phyloP scores from a whole-genome alignment of 768 basidiomycete genomes.

The Chalciporus pseudorubinellus region DNA sequence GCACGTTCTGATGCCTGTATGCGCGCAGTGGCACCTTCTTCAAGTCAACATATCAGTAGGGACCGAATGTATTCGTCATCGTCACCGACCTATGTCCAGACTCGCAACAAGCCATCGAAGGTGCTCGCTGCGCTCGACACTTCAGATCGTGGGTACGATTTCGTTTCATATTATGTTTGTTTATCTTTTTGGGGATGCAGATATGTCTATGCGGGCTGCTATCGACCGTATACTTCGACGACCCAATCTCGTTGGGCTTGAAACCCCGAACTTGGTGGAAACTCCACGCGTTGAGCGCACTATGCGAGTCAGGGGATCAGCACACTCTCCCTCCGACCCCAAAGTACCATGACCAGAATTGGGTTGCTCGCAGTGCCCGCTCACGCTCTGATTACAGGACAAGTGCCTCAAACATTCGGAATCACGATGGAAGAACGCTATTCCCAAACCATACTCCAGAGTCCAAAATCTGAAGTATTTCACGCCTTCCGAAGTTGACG shows the following conservation, averaged over 20 bases:
- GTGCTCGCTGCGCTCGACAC: slow-evolving; percentile 25
- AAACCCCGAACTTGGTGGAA: neutral
- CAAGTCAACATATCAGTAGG: neutral
- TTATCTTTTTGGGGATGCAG: slow-evolving; percentile 13
- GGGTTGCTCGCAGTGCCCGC: neutral
- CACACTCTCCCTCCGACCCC: neutral
- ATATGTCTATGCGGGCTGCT: slow-evolving; percentile 29
- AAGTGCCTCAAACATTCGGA: neutral
- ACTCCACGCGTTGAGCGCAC: neutral
- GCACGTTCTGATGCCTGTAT: slow-evolving; percentile 13
- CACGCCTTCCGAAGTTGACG: neutral
- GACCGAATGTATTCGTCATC: slow-evolving; percentile 6
- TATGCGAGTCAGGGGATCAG: neutral
- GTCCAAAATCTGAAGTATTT: neutral
- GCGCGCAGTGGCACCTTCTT: neutral
- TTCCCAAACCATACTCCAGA: neutral
- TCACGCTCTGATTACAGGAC: slow-evolving; percentile 13
- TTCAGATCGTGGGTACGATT: slow-evolving; percentile 25
- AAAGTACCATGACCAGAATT: slow-evolving; percentile 12
- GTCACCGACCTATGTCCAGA: slow-evolving; percentile 3
- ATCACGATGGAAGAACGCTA: neutral
- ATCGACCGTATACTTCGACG: slow-evolving; percentile 27
- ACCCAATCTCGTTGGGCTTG: slow-evolving; percentile 25
- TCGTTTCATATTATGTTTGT: neutral
- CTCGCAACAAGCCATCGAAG: slow-evolving; percentile 20